These are phyloP conservation scores for Magnolia officinalis DNA, from an alignment of 164 flowering plant species.

Conservation along the genomic window DNA sequence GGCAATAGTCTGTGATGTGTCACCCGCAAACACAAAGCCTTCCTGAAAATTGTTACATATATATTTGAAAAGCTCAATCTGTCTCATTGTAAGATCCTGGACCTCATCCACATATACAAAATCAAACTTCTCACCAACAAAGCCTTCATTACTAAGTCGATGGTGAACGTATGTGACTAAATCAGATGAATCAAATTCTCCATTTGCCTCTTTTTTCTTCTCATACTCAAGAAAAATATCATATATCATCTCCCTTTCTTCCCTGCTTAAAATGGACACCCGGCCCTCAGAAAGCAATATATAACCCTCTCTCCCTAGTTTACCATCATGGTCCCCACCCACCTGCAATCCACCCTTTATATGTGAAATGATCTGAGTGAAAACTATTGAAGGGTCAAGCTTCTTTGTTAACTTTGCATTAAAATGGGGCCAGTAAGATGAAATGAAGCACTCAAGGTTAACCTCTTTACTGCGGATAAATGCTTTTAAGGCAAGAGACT, in stretches of 20 bases:
- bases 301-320: slow-evolving; percentile 42
- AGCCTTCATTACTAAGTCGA: slow-evolving; percentile 34
- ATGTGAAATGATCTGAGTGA: slow-evolving; percentile 67
- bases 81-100: slow-evolving; percentile 78
- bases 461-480: slow-evolving; percentile 54
- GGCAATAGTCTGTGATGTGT: slow-evolving; percentile 77
- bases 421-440: slow-evolving; percentile 76
- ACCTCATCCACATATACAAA: slow-evolving; percentile 83
- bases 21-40: slow-evolving; percentile 76
- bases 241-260: slow-evolving; percentile 47
- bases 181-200: slow-evolving; percentile 74
- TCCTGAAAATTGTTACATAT: slow-evolving; percentile 56
- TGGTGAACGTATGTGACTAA: slow-evolving; percentile 59
- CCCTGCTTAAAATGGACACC: slow-evolving; percentile 34
- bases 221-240: slow-evolving; percentile 58
- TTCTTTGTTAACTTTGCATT: slow-evolving; percentile 38
- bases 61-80: slow-evolving; percentile 61
- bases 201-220: slow-evolving; percentile 41
- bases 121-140: slow-evolving; percentile 48
- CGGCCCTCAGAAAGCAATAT: slow-evolving; percentile 40
- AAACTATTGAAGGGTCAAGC: slow-evolving; percentile 62
- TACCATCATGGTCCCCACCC: slow-evolving; percentile 30
- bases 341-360: slow-evolving; percentile 56
- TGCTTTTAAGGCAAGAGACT: slow-evolving; percentile 39
- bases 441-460: slow-evolving; percentile 42